phyloP scores from a whole-genome alignment of 2,329 filamentous ascomycete genomes.

The Clonostachys byssicola region DNA sequence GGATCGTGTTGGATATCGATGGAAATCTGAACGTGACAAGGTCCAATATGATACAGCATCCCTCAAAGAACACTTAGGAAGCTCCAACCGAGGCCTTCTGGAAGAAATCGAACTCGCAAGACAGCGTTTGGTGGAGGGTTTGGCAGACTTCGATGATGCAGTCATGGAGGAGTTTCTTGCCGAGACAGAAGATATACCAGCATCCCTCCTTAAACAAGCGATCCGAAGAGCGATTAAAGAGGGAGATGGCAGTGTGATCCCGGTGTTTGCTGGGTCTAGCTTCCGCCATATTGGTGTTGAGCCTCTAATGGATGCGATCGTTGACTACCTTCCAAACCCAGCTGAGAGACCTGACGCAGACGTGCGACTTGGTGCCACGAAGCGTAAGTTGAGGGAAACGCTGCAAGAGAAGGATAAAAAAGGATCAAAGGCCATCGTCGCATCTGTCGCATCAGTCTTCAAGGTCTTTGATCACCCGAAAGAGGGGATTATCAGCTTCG shows the following conservation, averaged over 20 bases:
- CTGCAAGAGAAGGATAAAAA: constrained; percentile 32
- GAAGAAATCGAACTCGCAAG: constrained; percentile 73
- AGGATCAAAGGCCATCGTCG: constrained; percentile 24
- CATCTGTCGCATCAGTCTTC: constrained; percentile 69
- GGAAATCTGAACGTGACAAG: constrained; percentile 44
- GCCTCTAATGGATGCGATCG: constrained; percentile 81
- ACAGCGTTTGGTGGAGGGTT: constrained; percentile 71
- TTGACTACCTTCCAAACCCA: constrained; percentile 83
- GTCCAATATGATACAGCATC: constrained; percentile 23
- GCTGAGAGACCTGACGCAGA: constrained; percentile 75
- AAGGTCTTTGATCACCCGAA: constrained; percentile 90
- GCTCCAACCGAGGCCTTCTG: constrained; percentile 45
- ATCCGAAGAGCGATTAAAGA: constrained; percentile 68
- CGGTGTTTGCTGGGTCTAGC: constrained; percentile 87
- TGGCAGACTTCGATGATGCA: constrained; percentile 84
- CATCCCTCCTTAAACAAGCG: constrained; percentile 64
- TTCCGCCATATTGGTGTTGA: constrained; percentile 94
- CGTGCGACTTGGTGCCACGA: constrained; percentile 61
- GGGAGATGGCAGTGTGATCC: constrained; percentile 70
- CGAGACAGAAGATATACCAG: constrained; percentile 68
- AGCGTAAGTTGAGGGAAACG: constrained; percentile 24
- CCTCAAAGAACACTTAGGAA: constrained; percentile 31
- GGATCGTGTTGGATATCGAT: constrained; percentile 69
- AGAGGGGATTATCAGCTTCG: constrained; percentile 84
- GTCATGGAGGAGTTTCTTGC: constrained; percentile 85